Percentiles rank a stretch among this genome's conserved stretches.
phyloP scores from a whole-genome alignment of 768 basidiomycete genomes.

The Trametes coccinea region DNA sequence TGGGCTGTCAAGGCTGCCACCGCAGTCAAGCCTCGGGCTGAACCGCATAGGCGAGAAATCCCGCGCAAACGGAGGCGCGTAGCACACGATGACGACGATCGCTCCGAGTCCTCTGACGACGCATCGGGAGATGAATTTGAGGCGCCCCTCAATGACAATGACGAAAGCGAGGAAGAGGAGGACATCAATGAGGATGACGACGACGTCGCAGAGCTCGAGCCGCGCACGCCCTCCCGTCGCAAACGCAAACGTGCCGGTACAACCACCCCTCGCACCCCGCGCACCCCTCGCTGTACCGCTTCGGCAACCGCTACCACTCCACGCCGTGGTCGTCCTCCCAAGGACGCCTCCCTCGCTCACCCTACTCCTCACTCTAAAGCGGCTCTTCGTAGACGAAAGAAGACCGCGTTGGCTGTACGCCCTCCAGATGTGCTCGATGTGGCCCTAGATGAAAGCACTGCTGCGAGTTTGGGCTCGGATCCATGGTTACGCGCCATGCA shows the following conservation, averaged over 20 bases:
- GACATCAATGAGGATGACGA: slow-evolving; percentile 17
- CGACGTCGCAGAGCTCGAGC: slow-evolving; percentile 28
- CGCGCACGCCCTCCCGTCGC: slow-evolving; percentile 51
- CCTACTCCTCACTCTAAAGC: slow-evolving; percentile 81
- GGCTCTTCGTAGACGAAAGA: slow-evolving; percentile 51
- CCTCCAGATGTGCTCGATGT: slow-evolving; percentile 37
- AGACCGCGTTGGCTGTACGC: slow-evolving; percentile 37
- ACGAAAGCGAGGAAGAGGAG: neutral
- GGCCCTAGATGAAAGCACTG: slow-evolving; percentile 30
- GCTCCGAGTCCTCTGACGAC: slow-evolving; percentile 11
- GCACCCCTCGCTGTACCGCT: slow-evolving; percentile 1
- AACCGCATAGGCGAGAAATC: neutral
- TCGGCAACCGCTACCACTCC: slow-evolving; percentile 17
- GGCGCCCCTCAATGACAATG: neutral
- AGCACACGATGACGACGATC: slow-evolving; percentile 4
- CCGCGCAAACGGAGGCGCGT: slow-evolving; percentile 15
- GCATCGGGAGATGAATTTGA: slow-evolving; percentile 20
- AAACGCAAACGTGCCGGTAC: slow-evolving; percentile 46
- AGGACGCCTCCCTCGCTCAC: slow-evolving; percentile 47
- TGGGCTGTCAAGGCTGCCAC: slow-evolving; percentile 23
- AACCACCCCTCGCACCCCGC: slow-evolving; percentile 21
- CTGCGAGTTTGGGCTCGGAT: slow-evolving; percentile 38
- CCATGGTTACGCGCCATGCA: slow-evolving; percentile 89
- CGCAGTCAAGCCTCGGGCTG: slow-evolving; percentile 3
- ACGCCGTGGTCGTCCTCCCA: slow-evolving; percentile 1